Evolutionary conservation across 495 filamentous ascomycete species (phyloP).

Genomic region (Bathelium albidoporum): DNA sequence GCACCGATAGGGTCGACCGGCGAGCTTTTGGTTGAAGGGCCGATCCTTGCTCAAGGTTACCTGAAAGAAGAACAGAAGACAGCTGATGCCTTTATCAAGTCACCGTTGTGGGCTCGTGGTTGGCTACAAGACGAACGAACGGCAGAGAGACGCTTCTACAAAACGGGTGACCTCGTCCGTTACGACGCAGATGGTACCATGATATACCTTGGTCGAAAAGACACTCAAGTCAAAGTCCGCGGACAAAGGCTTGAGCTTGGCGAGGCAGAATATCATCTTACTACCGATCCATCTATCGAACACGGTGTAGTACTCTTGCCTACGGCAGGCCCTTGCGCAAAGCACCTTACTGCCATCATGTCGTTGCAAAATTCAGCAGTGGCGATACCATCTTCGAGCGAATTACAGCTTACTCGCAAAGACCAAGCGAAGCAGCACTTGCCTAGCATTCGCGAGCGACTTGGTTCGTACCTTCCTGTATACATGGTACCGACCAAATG

Average conservation of each 20-base stretch:
- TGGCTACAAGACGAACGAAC: background rate
- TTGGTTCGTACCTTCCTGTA: constrained; percentile 17
- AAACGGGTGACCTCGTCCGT: constrained; percentile 26
- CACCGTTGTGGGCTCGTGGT: constrained; percentile 14
- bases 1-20: constrained; percentile 33
- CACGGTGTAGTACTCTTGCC: constrained; percentile 16
- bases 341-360: constrained; percentile 16
- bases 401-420: constrained; percentile 7
- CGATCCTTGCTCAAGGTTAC: constrained; percentile 27
- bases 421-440: constrained; percentile 11
- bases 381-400: background rate
- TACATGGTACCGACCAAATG: constrained; percentile 24
- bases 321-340: constrained; percentile 15
- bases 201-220: constrained; percentile 25
- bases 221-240: constrained; percentile 26
- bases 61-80: constrained; percentile 32
- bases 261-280: constrained; percentile 25
- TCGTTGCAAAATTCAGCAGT: constrained; percentile 8
- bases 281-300: constrained; percentile 12
- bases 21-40: constrained; percentile 34
- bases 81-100: constrained; percentile 24
- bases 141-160: constrained; percentile 19
- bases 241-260: constrained; percentile 27
- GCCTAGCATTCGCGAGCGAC: constrained; percentile 12
- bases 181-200: constrained; percentile 25